Conservation (phyloP, 495 filamentous ascomycete genomes). For the Penicillium waksmanii region DNA sequence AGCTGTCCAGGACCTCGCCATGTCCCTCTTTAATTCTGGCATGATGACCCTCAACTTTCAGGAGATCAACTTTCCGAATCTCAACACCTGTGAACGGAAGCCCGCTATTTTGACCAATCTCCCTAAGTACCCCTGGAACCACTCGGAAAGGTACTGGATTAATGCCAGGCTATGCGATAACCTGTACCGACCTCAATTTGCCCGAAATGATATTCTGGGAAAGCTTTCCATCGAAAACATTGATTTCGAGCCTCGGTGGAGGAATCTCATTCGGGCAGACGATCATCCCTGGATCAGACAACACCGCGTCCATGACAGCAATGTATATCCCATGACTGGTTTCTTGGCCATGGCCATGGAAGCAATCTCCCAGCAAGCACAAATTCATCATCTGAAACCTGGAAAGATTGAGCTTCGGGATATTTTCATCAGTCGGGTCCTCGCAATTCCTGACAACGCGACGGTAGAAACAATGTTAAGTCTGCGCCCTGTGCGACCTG, state of each 20-base stretch:
- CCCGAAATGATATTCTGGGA: constrained; percentile 36
- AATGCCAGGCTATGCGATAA: constrained; percentile 30
- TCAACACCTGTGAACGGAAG: constrained; percentile 8
- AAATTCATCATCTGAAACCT: constrained; percentile 22
- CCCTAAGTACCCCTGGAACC: constrained; percentile 43
- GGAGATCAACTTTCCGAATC: constrained; percentile 30
- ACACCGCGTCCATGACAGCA: constrained; percentile 49
- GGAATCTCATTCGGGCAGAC: constrained; percentile 33
- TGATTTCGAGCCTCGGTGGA: constrained; percentile 36
- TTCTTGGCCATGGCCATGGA: constrained; percentile 57
- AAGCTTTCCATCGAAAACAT: constrained; percentile 28
- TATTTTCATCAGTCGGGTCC: constrained; percentile 44
- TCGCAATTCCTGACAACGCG: constrained; percentile 39
- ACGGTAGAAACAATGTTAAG: constrained; percentile 38
- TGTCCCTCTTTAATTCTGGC: constrained; percentile 27
- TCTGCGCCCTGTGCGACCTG: constrained; percentile 24
- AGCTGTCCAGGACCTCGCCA: constrained; percentile 30
- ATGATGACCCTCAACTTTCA: constrained; percentile 27
- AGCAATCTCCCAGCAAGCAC: constrained; percentile 49
- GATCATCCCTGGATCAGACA: constrained; percentile 43
- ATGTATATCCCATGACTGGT: constrained; percentile 55
- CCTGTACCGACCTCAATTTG: constrained; percentile 26
- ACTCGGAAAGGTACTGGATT: constrained; percentile 38
- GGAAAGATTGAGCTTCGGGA: constrained; percentile 36
- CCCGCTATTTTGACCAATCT: constrained; percentile 33